Evolutionary conservation across 1,139 yeast species (phyloP), one percentile per base, ranked within the genome.

Genomic region (Diutina sp.): DNA sequence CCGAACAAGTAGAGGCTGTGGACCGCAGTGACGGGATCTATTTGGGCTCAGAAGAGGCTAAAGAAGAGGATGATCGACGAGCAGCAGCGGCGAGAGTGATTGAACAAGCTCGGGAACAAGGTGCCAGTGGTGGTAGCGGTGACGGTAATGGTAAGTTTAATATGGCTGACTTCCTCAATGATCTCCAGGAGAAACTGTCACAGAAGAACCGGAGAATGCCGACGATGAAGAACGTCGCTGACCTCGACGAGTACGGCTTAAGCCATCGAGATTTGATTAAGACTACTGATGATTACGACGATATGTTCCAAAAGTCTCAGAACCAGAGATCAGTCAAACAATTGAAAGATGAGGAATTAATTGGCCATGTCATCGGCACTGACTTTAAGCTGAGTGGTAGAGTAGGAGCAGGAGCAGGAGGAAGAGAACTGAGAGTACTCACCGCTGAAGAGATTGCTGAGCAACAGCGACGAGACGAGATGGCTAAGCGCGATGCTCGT

Each of bases 101-200:
- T 30, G 8, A n/a, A 29, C 29, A 50, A 11, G 53, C 53, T 7
- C 32, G 53, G 7, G 53, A 50, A 50, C 21, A n/a, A 8, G 51
- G 38, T 9, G 18, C 16, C 8, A 6, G 16, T 5, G 35, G n/a
- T 12, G 8, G 9, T 28, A n/a, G n/a, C n/a, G 38, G 29, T 29
- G 25, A 7, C 2, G n/a, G 16, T 2, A 11, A 11, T 9, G 45
- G 8, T 4, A 50, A 32, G 41, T 30, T 50, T 18, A n/a, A 14
- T 30, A 16, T 50, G 53, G 53, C 44, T 3, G 35, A 18, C 14
- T 50, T 50, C 32, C 53, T 50, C 9, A 18, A 50, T n/a, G 53
- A 50, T 32, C 32, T 50, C 21, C 53, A 50, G 11, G 53, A 50
- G 32, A 50, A 50, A 21, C 53, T 50, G 53, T 38, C 53, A 12